Percentiles rank a stretch among this genome's conserved stretches.
These are phyloP conservation scores for Limonium bicolor DNA, from an alignment of 148 eudicot genomes.

Conservation along the genomic window DNA sequence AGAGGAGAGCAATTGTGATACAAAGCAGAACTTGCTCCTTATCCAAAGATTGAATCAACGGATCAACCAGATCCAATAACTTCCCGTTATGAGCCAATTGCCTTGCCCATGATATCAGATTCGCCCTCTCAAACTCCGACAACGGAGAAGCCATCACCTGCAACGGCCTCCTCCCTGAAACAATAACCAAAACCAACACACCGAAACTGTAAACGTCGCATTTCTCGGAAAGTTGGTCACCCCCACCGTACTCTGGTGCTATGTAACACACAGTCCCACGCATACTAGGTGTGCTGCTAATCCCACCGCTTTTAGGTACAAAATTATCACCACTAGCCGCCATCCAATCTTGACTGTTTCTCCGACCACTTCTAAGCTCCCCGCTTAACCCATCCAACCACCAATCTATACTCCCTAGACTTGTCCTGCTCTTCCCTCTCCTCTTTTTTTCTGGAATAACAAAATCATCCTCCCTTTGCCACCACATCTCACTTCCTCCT, in stretches of 20 bases:
- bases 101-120: constrained; percentile 88
- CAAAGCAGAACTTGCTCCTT: constrained; percentile 59
- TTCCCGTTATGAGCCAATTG: constrained; percentile 72
- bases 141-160: constrained; percentile 86
- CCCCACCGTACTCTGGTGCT: constrained; percentile 86
- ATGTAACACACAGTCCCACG: constrained; percentile 94
- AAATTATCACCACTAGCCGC: constrained; percentile 52
- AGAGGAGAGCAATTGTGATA: constrained; percentile 74
- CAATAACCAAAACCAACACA: constrained; percentile 63
- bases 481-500: constrained; percentile 47
- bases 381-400: constrained; percentile 92
- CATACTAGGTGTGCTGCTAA: constrained; percentile 97
- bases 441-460: constrained; percentile 54
- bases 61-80: constrained; percentile 76
- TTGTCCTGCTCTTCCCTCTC: constrained; percentile 53
- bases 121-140: constrained; percentile 92
- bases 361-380: constrained; percentile 46
- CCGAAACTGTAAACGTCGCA: constrained; percentile 93
- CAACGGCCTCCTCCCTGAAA: constrained; percentile 84
- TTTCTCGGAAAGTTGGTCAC: constrained; percentile 62
- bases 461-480: constrained; percentile 74
- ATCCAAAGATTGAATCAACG: constrained; percentile 36
- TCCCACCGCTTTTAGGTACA: constrained; percentile 84
- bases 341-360: constrained; percentile 79
- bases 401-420: constrained; percentile 76